Evolutionary conservation across 2,329 filamentous ascomycete genomes (phyloP), one percentile per base, ranked within the genome.

Genomic region (Colletotrichum plurivorum): DNA sequence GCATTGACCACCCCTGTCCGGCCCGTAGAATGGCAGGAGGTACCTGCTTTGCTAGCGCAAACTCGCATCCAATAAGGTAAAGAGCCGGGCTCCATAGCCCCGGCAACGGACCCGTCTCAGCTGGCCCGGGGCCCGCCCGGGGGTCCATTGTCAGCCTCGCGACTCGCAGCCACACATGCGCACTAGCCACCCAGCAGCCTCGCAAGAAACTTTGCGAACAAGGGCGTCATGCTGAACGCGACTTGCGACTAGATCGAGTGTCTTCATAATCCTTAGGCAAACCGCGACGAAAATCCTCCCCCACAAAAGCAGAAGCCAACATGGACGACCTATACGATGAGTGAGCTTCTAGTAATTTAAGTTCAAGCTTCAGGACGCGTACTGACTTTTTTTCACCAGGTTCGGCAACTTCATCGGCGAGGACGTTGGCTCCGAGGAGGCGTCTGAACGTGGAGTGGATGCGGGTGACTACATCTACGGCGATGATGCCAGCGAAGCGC

Each of bases 241-340:
- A 49, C 54, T 52, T 45, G 68, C 56, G 68, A 49, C 31, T 51
- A 41, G 41, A n/a, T 52, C 36, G 39, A 65, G 52, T 59, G 22
- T 57, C 51, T 62, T 63, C 16, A 62, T 46, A 53, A 45, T 18
- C 48, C 46, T 52, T 43, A 51, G 56, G 53, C 65, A 43, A 61
- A 27, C 22, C 54, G 51, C 67, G 27, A 67, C 36, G 20, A 58
- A 49, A n/a, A 18, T 16, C 15, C 22, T 16, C 41, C 31, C 16
- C 48, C 13, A 25, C 49, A 51, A 65, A 57, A 53, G 73, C 63
- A 64, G 72, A 73, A 69, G 69, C 63, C 73, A 79, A 75, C 76
- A 96, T 97, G 94, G 95, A 98, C 85, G 95, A 98, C 82, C 90
- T 98, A 75, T 98, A 98, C 81, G 95, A 98, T 84, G 95, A 98